Evolutionary conservation across 192 early-diverging fungal species (phyloP).

Genomic region (Paraglomus occultum): DNA sequence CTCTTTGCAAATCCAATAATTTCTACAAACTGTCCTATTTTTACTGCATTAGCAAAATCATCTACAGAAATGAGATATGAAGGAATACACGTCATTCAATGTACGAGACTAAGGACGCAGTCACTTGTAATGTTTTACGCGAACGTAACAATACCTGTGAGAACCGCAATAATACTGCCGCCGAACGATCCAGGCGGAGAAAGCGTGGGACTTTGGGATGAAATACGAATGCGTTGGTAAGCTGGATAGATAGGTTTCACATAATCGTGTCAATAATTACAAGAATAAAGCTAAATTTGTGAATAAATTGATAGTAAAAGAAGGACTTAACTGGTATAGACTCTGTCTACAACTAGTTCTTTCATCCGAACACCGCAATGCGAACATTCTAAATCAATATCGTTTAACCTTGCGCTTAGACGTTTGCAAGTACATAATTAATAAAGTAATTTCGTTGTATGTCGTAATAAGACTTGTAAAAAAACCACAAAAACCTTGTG

Average conservation of each 20-base stretch:
- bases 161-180: neutral
- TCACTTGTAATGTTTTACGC: neutral
- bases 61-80: too few species aligned
- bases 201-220: neutral
- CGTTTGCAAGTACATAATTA: neutral
- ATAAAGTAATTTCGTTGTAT: neutral
- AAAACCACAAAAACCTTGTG: constrained; percentile 21
- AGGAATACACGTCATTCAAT: neutral
- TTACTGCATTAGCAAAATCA: neutral
- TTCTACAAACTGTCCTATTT: constrained; percentile 19
- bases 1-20: constrained; percentile 8
- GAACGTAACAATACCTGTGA: neutral
- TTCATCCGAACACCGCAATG: constrained; percentile 35
- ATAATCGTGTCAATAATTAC: neutral
- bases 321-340: constrained; percentile 31
- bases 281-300: neutral
- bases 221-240: constrained; percentile 7
- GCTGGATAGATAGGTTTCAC: neutral
- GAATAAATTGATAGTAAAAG: neutral
- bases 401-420: constrained; percentile 31
- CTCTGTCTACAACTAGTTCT: constrained; percentile 37
- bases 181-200: neutral
- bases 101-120: neutral
- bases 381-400: constrained; percentile 34
- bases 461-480: neutral